Evolutionary conservation across 2,329 filamentous ascomycete species (phyloP), one percentile per base, ranked within the genome.

Genomic region (Penicillium paneum): DNA sequence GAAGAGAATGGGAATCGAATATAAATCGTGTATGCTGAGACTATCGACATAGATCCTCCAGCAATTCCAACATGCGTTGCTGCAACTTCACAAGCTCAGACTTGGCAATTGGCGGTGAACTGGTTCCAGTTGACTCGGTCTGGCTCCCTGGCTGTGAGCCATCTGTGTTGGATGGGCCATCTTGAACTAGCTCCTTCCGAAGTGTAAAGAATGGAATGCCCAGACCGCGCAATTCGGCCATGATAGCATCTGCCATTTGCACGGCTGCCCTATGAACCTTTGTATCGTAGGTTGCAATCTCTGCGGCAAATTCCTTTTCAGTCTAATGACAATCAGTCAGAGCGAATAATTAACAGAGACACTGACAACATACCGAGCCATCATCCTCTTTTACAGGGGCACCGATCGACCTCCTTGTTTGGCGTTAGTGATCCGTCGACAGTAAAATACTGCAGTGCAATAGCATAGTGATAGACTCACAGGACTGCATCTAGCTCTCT

Each of bases 131-230:
- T 8, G n/a, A 17, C 38, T 24, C 31, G 12, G 35, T 24, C 26
- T 17, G 17, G 5, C 49, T 11, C 1, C 35, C 35, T 11, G 29
- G 24, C 2, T 47, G 12, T 13, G 21, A n/a, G 12, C 24, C 43
- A 2, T 32, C 39, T 15, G 7, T 2, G 1, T 10, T 21, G 10
- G 15, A 47, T 51, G 42, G 39, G 42, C 41, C 29, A 19, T 69
- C 67, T 6, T 64, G 60, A 17, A 83, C 69, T 32, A 81, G 62
- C 11, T 76, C 72, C 38, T 70, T 61, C 52, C 74, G 75, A 28
- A 81, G 79, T 6, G 78, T 80, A 63, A 85, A 87, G 65, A 87
- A 86, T 0, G 84, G 84, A 34, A 87, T 79, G 8, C 81, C 83
- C 31, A 88, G 67, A 8, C 70, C 73, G 53, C 81, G 81, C 43